Evolutionary conservation across 495 filamentous ascomycete genomes (phyloP), one percentile per base, ranked within the genome.

Genomic region (Lentithecium fluviatile): DNA sequence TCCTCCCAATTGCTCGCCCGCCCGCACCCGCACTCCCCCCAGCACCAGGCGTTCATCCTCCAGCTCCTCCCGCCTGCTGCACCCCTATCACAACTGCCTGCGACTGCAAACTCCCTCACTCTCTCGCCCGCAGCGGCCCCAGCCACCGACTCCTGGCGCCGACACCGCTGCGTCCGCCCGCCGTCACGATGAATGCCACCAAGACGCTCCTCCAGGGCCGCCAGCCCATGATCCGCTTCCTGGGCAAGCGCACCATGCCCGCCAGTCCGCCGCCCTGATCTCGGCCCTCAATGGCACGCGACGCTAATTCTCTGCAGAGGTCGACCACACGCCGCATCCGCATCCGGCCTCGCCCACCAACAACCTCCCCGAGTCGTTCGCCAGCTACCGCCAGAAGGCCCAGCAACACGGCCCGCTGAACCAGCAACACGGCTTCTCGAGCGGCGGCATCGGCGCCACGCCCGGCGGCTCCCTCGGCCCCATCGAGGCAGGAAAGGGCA

Each of bases 381-480:
- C 90, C 60, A 78, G 84, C 67, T 98, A 98, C 83, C 87, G 94
- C 69, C 83, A 86, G 71, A 90, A 90, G 75, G 95, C 93, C 24
- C 88, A 91, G 74, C 93, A 96, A 72, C 92, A 96, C 74, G 94
- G 94, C 20, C 94, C 94, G 10, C 84, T 97, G 47, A 79, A 74
- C 58, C 81, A 81, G 62, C 80, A 82, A 65, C 78, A 49, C 29
- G 61, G 69, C 34, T 76, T 65, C 72, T 70, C 57, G 38, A 70
- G 71, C 40, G 74, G 74, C 45, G 79, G 79, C 49, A 81, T 94
- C 45, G 90, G 90, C 51, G 80, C 83, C 45, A 70, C 74, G 36
- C 64, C 89, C 1, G 91, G 88, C 24, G 75, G 81, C 49, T 71
- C 85, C 12, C 80, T 95, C 17, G 91, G 91, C 19, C 75, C 85